These are phyloP conservation scores for Lasiodiplodia gonubiensis DNA, from an alignment of 2,329 filamentous ascomycete species.

Conservation along the genomic window DNA sequence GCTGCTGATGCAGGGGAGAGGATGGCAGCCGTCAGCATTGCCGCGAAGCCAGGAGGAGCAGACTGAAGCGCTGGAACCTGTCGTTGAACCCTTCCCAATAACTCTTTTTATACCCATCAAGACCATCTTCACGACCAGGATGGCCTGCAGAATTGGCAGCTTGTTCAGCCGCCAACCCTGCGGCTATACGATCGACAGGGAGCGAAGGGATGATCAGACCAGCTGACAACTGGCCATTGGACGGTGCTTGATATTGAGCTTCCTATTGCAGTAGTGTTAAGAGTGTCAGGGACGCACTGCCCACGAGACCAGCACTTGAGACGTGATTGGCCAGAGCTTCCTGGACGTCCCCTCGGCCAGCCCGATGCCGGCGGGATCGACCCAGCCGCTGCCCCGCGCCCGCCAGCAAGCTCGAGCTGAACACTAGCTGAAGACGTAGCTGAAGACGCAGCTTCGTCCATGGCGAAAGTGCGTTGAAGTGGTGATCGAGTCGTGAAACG, in stretches of 20 bases:
- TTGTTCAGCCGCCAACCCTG: constrained; percentile 5
- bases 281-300: not conserved
- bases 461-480: not conserved
- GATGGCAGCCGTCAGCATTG: not conserved
- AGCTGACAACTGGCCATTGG: not conserved
- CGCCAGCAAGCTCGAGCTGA: not conserved
- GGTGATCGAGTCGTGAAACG: not conserved
- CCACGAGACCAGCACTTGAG: not conserved
- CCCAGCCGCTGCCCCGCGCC: too few species aligned
- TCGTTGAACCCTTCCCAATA: not conserved
- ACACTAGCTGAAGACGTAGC: not conserved
- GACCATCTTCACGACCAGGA: not conserved
- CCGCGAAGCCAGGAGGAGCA: too few species aligned
- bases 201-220: not conserved
- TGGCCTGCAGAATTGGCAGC: not conserved
- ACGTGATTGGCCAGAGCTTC: not conserved
- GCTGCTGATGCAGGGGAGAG: not conserved
- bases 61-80: not conserved
- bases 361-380: not conserved
- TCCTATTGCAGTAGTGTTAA: constrained; percentile 5
- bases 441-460: not conserved
- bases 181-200: not conserved
- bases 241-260: constrained; percentile 5
- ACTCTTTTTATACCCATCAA: not conserved
- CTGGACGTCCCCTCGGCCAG: not conserved